Conservation (phyloP, 495 filamentous ascomycete genomes). For the Tuber calosporum region DNA sequence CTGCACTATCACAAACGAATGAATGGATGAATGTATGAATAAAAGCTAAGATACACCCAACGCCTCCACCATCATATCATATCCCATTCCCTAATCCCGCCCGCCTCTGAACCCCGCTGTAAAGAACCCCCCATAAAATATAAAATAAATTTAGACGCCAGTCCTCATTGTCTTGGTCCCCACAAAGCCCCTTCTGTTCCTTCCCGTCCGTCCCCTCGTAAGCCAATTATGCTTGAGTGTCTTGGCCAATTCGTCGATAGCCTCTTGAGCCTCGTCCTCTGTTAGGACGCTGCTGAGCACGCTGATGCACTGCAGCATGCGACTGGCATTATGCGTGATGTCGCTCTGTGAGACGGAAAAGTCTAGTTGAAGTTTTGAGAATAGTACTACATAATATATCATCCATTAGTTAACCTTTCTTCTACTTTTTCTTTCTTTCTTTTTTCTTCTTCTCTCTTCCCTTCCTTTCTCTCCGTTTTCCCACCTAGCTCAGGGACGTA, state of each 20-base stretch:
- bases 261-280: constrained; percentile 64
- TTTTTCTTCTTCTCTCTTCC: too few relatives aligned
- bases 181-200: constrained; percentile 84
- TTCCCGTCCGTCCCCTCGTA: constrained; percentile 76
- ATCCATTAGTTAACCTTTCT: neutral
- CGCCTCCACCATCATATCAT: neutral
- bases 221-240: constrained; percentile 95
- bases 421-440: neutral
- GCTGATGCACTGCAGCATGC: constrained; percentile 94
- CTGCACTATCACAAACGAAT: neutral
- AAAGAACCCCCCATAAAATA: neutral
- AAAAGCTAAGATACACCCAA: neutral
- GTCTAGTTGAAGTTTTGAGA: constrained; percentile 83
- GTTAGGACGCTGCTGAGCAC: constrained; percentile 67
- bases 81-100: neutral
- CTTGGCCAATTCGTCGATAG: constrained; percentile 74
- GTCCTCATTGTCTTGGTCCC: constrained; percentile 49
- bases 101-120: neutral
- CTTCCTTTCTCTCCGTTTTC: neutral
- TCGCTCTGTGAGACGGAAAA: constrained; percentile 62
- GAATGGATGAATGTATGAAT: neutral
- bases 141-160: constrained; percentile 12
- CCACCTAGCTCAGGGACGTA: constrained; percentile 35
- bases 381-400: constrained; percentile 46
- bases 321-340: constrained; percentile 84